Conservation (phyloP, 1,284 basidiomycete species). For the Rhodotorula sp. region DNA sequence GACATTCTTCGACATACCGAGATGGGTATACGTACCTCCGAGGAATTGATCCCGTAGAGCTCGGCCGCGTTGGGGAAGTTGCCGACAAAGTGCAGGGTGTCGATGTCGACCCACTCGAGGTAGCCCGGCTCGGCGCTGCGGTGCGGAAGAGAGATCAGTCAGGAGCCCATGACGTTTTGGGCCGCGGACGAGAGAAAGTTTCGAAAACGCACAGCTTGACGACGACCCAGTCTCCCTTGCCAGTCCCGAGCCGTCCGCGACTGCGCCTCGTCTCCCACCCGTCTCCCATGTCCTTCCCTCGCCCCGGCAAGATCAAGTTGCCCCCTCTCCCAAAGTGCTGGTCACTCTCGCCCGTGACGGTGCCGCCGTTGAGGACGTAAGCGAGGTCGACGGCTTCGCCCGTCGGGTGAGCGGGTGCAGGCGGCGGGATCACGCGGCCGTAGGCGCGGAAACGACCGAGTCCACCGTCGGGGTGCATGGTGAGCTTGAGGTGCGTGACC, state of each 20-base stretch:
- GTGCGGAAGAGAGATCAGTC: not conserved
- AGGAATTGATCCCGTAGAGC: conserved; percentile 64
- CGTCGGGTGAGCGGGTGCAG: conserved; percentile 22
- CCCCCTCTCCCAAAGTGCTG: conserved; percentile 92
- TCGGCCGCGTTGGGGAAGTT: conserved; percentile 90
- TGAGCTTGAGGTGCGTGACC: conserved; percentile 82
- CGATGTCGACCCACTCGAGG: conserved; percentile 79
- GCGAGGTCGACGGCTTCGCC: conserved; percentile 72
- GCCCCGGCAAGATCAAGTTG: conserved; percentile 86
- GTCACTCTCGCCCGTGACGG: conserved; percentile 68
- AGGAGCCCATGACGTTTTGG: not conserved
- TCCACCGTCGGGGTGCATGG: conserved; percentile 96
- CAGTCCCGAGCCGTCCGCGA: conserved; percentile 57
- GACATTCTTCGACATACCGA: too few species aligned
- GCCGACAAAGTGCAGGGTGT: conserved; percentile 93
- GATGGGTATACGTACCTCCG: conserved; percentile 52
- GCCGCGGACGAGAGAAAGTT: too few species aligned
- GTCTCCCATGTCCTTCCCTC: conserved; percentile 82
- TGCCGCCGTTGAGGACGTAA: conserved; percentile 84
- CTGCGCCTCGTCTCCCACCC: conserved; percentile 98
- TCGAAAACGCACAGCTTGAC: conserved; percentile 70
- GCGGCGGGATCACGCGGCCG: conserved; percentile 62
- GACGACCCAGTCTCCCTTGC: conserved; percentile 87
- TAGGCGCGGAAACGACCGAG: conserved; percentile 53
- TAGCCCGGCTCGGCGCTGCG: conserved; percentile 66